Conservation (phyloP, 768 basidiomycete species). For the Russula sp. region DNA sequence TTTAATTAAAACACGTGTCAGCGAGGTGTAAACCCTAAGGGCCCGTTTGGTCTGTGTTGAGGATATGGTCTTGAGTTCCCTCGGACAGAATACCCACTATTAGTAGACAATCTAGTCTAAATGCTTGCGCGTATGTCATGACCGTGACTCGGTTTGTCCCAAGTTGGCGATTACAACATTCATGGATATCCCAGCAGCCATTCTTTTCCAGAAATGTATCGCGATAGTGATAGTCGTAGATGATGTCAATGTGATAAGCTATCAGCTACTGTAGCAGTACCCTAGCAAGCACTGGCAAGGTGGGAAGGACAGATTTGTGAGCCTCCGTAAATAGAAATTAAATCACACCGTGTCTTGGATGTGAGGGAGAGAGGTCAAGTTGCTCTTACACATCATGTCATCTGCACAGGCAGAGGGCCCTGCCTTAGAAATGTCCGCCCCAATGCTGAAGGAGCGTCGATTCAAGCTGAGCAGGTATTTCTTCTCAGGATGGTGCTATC, state of each 20-base stretch:
- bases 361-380: not conserved
- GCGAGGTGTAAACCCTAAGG: not conserved
- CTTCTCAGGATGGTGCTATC: constrained; percentile 10
- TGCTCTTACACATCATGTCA: constrained; percentile 4
- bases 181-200: too few relatives aligned
- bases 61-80: not conserved
- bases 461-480: constrained; percentile 83
- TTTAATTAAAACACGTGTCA: constrained; percentile 10
- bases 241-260: too few relatives aligned
- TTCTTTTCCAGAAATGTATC: not conserved
- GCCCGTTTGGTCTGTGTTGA: constrained; percentile 1
- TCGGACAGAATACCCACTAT: not conserved
- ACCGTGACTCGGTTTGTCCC: too few relatives aligned
- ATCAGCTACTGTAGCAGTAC: too few relatives aligned
- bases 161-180: not conserved
- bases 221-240: too few relatives aligned
- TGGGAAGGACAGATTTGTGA: not conserved
- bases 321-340: not conserved
- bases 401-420: constrained; percentile 9
- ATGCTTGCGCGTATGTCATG: not conserved
- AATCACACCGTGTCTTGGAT: not conserved
- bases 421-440: constrained; percentile 16
- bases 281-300: too few relatives aligned
- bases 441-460: constrained; percentile 64
- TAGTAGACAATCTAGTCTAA: not conserved